These are phyloP conservation scores for Rhazya stricta DNA, from an alignment of 257 asterid species.

Conservation along the genomic window DNA sequence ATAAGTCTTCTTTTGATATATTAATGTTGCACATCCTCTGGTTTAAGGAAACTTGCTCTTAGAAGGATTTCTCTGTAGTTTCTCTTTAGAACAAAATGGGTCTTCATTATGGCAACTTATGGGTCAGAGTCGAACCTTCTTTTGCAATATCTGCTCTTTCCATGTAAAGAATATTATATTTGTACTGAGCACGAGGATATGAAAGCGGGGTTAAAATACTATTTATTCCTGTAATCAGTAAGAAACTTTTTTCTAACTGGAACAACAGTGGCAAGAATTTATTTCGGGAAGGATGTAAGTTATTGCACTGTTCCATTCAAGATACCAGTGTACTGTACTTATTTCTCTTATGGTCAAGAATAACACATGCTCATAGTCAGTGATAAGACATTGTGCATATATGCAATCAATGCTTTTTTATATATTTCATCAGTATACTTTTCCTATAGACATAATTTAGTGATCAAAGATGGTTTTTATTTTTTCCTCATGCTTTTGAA, in stretches of 20 bases:
- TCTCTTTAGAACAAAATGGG: not conserved
- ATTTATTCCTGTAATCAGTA: not conserved
- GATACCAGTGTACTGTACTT: too few relatives aligned
- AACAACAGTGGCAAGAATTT: not conserved
- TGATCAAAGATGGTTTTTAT: not conserved
- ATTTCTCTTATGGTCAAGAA: too few relatives aligned
- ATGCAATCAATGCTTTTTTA: too few relatives aligned
- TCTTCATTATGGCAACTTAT: too few relatives aligned
- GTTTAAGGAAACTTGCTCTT: not conserved
- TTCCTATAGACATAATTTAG: not conserved
- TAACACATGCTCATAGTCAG: too few relatives aligned
- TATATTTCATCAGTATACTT: not conserved
- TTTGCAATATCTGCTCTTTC: not conserved
- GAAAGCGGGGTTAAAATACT: not conserved
- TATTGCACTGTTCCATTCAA: too few relatives aligned
- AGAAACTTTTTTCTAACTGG: not conserved
- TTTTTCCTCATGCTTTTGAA: not conserved
- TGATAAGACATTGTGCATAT: too few relatives aligned
- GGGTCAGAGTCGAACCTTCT: too few relatives aligned
- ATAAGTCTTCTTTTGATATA: too few relatives aligned
- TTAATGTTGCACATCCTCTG: not conserved
- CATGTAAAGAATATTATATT: not conserved
- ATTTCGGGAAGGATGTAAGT: too few relatives aligned
- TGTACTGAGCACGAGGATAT: not conserved
- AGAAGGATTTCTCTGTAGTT: not conserved